A percentile compares a stretch with the other conserved stretches of the same genome.
Conservation (phyloP, 257 asterid genomes). For the Anisodus tanguticus region DNA sequence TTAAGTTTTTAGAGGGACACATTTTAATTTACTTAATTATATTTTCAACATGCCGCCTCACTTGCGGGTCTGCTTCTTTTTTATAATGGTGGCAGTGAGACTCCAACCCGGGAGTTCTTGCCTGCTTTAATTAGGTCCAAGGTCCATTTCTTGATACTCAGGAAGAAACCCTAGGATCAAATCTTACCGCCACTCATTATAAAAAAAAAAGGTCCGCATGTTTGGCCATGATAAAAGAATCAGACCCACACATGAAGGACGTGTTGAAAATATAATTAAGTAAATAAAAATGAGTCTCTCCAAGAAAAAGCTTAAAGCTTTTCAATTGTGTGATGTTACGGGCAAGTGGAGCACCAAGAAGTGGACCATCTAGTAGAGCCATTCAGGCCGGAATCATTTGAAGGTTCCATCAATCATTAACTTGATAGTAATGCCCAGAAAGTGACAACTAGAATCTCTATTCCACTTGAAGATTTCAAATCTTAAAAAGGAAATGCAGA, state of each 20-base stretch:
- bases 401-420: neutral
- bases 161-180: neutral
- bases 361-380: neutral
- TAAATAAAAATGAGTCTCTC: neutral
- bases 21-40: neutral
- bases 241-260: neutral
- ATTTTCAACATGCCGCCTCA: neutral
- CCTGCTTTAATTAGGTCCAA: neutral
- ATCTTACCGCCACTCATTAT: neutral
- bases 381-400: neutral
- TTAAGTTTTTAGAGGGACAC: neutral
- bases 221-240: neutral
- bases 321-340: neutral
- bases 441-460: neutral
- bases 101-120: neutral
- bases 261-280: neutral
- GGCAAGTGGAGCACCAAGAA: neutral
- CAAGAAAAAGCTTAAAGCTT: no score
- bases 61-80: neutral
- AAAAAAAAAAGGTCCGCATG: neutral
- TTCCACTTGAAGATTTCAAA: neutral
- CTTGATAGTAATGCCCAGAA: neutral
- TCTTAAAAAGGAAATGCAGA: neutral
- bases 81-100: neutral
- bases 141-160: neutral